Evolutionary conservation across 148 eudicot species (phyloP).

Genomic region (Rhododendron vialii): DNA sequence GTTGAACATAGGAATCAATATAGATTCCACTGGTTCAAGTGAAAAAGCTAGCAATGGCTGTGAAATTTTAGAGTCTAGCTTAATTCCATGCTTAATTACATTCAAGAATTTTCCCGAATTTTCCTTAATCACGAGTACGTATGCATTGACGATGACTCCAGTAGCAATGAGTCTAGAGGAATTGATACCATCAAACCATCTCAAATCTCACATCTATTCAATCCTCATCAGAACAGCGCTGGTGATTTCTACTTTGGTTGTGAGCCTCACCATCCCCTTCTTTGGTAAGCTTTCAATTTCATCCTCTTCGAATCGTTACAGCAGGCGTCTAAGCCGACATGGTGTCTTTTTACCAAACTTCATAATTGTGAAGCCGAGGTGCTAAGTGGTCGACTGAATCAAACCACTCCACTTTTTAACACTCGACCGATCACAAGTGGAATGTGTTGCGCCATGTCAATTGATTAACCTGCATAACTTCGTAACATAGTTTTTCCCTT

Average conservation of each 20-base stretch:
- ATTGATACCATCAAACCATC: conserved; percentile 63
- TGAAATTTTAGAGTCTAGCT: not conserved
- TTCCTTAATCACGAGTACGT: conserved; percentile 35
- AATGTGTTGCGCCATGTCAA: not conserved
- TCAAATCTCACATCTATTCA: conserved; percentile 48
- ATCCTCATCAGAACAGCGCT: conserved; percentile 79
- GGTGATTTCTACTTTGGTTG: conserved; percentile 71
- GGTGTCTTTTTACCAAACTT: not conserved
- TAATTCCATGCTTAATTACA: not conserved
- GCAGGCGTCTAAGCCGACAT: not conserved
- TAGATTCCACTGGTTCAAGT: not conserved
- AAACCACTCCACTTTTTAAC: not conserved
- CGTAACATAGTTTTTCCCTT: not conserved
- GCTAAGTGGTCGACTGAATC: not conserved
- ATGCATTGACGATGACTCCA: conserved; percentile 73
- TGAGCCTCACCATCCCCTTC: conserved; percentile 72
- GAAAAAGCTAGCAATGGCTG: not conserved
- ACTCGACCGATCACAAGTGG: not conserved
- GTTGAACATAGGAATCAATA: not conserved
- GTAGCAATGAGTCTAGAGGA: conserved; percentile 98
- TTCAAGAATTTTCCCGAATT: not conserved
- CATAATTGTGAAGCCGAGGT: not conserved
- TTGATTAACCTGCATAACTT: not conserved
- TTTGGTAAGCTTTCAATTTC: conserved; percentile 52
- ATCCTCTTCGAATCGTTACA: not conserved